phyloP scores from a whole-genome alignment of 805 yeast genomes.

The Clavispora santaluciae region DNA sequence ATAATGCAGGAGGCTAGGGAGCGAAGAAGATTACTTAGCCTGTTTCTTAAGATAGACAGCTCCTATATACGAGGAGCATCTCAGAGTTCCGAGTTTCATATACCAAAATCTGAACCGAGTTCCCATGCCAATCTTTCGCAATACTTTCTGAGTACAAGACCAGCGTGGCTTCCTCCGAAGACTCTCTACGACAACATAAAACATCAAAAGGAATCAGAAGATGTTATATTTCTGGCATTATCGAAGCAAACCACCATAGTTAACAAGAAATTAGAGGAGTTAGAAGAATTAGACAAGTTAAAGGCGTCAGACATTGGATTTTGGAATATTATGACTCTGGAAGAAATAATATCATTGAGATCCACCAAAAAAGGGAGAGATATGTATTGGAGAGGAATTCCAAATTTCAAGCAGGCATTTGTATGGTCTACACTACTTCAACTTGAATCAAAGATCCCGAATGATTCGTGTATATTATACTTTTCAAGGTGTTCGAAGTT shows the following conservation, averaged over 20 bases:
- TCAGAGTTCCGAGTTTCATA: neutral
- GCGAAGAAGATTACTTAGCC: neutral
- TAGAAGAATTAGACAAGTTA: slow-evolving; percentile 24
- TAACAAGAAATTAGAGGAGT: slow-evolving; percentile 21
- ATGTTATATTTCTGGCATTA: slow-evolving; percentile 38
- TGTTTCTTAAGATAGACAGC: neutral
- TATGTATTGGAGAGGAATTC: slow-evolving; percentile 24
- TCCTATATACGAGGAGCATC: neutral
- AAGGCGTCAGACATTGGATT: neutral
- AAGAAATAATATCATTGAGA: slow-evolving; percentile 26
- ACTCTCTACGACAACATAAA: slow-evolving; percentile 44
- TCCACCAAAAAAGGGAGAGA: slow-evolving; percentile 4
- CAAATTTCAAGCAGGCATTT: slow-evolving; percentile 1
- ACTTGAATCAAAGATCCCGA: neutral
- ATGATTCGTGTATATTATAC: neutral
- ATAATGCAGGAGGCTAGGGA: neutral
- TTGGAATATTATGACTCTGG: neutral
- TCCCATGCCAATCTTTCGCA: neutral
- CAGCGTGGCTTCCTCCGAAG: slow-evolving; percentile 65
- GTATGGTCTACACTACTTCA: neutral
- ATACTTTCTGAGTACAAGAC: slow-evolving; percentile 50
- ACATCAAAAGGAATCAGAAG: slow-evolving; percentile 52
- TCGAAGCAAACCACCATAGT: slow-evolving; percentile 32
- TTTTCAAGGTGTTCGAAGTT: neutral
- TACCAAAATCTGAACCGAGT: neutral